Evolutionary conservation across 176 grass and related monocot genomes (phyloP).

Genomic region (Bothriochloa decipiens): DNA sequence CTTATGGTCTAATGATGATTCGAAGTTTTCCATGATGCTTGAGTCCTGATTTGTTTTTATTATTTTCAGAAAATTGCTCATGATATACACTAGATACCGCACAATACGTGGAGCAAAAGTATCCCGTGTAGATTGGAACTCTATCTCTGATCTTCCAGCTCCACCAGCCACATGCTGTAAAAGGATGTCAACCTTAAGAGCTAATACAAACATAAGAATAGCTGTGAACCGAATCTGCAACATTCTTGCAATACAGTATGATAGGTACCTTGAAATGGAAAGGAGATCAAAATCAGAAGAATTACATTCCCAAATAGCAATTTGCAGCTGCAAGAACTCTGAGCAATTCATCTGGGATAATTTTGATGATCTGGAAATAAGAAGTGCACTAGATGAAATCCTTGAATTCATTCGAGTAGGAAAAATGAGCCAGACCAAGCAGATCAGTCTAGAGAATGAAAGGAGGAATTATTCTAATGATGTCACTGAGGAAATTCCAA

Average conservation of each 20-base stretch:
- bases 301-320: constrained; percentile 36
- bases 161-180: constrained; percentile 62
- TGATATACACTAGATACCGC: constrained; percentile 72
- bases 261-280: constrained; percentile 50
- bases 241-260: constrained; percentile 68
- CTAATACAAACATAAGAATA: constrained; percentile 61
- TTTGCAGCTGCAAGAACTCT: constrained; percentile 32
- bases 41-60: constrained; percentile 25
- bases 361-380: constrained; percentile 78
- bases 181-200: constrained; percentile 76
- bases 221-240: constrained; percentile 66
- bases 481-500: constrained; percentile 16
- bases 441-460: constrained; percentile 36
- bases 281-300: constrained; percentile 41
- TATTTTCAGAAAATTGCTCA: constrained; percentile 72
- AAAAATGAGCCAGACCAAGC: constrained; percentile 64
- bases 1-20: neutral
- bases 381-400: constrained; percentile 70
- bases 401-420: constrained; percentile 69
- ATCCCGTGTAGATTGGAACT: constrained; percentile 74
- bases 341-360: constrained; percentile 67
- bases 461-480: constrained; percentile 27
- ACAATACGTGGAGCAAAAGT: constrained; percentile 67
- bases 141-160: constrained; percentile 81
- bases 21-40: constrained; percentile 11